Percentiles rank a stretch among this genome's conserved stretches.
Conservation (phyloP, 1,284 basidiomycete species). For the Mycosarcoma mackinlayi region DNA sequence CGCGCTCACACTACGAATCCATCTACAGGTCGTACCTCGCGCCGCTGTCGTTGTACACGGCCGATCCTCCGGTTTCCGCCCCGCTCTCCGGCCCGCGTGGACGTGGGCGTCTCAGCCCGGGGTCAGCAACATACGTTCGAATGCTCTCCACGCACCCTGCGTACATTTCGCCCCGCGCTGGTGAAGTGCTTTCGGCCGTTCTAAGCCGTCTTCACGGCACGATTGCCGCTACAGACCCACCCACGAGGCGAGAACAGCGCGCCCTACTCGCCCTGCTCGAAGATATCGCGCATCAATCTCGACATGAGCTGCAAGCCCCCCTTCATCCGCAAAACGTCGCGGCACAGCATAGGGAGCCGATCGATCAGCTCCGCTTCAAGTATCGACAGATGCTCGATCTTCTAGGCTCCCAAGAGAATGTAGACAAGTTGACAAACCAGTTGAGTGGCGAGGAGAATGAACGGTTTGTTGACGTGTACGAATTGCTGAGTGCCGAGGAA, state of each 20-base stretch:
- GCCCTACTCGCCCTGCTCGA: background rate
- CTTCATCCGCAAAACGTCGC: conserved; percentile 25
- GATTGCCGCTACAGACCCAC: background rate
- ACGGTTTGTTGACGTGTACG: background rate
- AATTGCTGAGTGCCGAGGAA: conserved; percentile 3
- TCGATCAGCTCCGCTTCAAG: background rate
- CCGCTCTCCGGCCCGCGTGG: background rate
- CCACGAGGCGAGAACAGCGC: background rate
- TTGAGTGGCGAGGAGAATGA: background rate
- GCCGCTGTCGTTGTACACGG: conserved; percentile 5
- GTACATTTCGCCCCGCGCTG: conserved; percentile 3
- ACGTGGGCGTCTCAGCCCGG: background rate
- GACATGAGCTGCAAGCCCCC: conserved; percentile 1
- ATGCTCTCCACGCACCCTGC: background rate
- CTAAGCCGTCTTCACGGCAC: background rate
- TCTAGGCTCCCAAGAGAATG: background rate
- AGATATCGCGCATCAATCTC: background rate
- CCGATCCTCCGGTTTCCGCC: background rate
- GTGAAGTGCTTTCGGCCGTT: background rate
- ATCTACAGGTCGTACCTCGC: conserved; percentile 2
- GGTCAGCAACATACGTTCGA: background rate
- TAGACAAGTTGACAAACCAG: conserved; percentile 2
- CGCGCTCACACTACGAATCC: conserved; percentile 2
- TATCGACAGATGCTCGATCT: background rate
- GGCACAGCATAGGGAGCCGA: background rate